Conservation (phyloP, 805 yeast species). For the Saccharomycodes ludwigii region DNA sequence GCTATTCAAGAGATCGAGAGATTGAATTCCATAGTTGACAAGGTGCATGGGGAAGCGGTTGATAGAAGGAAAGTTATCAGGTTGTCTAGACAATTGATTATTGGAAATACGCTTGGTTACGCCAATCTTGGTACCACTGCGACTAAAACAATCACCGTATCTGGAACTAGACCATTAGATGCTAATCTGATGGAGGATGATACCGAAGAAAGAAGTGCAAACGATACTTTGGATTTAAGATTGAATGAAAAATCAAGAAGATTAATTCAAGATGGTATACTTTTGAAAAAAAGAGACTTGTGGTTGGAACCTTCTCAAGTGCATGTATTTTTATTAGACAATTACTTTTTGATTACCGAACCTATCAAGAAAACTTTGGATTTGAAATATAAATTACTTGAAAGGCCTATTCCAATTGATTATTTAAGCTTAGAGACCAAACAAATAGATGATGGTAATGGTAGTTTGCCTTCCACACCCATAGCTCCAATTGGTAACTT, state of each 20-base stretch:
- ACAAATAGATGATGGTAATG: too few relatives aligned
- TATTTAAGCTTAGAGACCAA: constrained; percentile 41
- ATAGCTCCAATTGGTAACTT: too few relatives aligned
- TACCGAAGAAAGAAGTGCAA: constrained; percentile 2
- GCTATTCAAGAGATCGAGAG: constrained; percentile 43
- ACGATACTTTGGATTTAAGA: constrained; percentile 29
- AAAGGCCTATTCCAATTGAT: constrained; percentile 50
- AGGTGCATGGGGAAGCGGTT: constrained; percentile 47
- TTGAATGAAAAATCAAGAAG: constrained; percentile 42
- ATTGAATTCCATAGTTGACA: constrained; percentile 49
- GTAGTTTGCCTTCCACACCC: constrained; percentile 3
- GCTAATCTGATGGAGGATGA: background rate
- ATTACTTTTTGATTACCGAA: constrained; percentile 56
- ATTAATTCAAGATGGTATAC: constrained; percentile 45
- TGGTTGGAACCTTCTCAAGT: constrained; percentile 42
- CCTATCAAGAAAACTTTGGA: constrained; percentile 29
- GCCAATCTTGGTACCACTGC: constrained; percentile 10
- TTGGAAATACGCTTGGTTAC: constrained; percentile 19
- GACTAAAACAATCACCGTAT: background rate
- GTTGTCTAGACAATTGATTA: constrained; percentile 28
- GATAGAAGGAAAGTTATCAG: constrained; percentile 41
- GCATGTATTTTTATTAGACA: constrained; percentile 53
- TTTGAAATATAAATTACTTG: constrained; percentile 31
- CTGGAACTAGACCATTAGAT: constrained; percentile 1
- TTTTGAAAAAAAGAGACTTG: constrained; percentile 50